Evolutionary conservation across 805 yeast species (phyloP).

Genomic region (Zygotorulaspora florentina): DNA sequence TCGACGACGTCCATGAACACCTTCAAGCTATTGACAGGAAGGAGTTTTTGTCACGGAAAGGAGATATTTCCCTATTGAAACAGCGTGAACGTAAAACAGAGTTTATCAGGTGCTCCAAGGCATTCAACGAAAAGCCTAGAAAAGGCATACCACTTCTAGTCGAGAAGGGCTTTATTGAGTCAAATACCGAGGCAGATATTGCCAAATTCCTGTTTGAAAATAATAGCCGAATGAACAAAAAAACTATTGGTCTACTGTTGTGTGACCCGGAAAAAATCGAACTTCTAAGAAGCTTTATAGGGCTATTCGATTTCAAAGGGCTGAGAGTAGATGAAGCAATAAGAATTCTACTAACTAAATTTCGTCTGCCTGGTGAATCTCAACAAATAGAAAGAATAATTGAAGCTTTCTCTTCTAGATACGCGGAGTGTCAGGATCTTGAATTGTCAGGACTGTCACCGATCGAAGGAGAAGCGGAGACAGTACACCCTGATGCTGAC

Average conservation of each 20-base stretch:
- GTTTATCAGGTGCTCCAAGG: conserved; percentile 68
- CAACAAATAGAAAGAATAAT: conserved; percentile 93
- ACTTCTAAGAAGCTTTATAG: conserved; percentile 60
- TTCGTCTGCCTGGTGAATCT: conserved; percentile 95
- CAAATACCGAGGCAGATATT: conserved; percentile 53
- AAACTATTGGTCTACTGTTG: conserved; percentile 77
- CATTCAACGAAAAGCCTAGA: conserved; percentile 74
- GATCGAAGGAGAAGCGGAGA: conserved; percentile 34
- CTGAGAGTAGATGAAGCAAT: conserved; percentile 91
- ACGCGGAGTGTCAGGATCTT: conserved; percentile 57
- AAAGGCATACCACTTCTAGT: conserved; percentile 64
- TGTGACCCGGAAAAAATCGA: conserved; percentile 68
- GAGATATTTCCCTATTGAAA: conserved; percentile 22
- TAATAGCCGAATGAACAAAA: conserved; percentile 81
- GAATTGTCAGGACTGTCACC: conserved; percentile 15
- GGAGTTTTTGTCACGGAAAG: conserved; percentile 19
- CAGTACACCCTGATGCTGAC: conserved; percentile 73
- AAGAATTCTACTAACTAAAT: conserved; percentile 71
- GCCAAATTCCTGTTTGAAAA: conserved; percentile 74
- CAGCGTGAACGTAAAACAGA: conserved; percentile 56
- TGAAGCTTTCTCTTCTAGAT: conserved; percentile 79
- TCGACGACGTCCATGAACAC: conserved; percentile 56
- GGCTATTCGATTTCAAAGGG: conserved; percentile 66
- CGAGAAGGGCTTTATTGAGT: conserved; percentile 60
- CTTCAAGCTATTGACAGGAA: conserved; percentile 26